Percentiles rank a stretch among this genome's conserved stretches.
Conservation (phyloP, 2,329 filamentous ascomycete genomes). For the Fusarium austroafricanum region DNA sequence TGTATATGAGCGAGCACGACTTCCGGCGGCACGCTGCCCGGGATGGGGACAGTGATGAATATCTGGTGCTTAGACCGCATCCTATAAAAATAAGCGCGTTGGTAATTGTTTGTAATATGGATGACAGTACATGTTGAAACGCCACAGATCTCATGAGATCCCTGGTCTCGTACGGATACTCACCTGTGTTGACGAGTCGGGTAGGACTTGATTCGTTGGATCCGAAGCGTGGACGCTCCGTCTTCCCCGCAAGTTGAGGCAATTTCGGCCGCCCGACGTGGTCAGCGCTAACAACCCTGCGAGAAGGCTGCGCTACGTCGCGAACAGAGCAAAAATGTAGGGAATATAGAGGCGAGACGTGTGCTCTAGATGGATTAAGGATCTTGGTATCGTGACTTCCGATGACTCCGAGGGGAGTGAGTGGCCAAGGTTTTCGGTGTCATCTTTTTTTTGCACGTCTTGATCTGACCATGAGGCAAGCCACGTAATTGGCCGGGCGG, state of each 20-base stretch:
- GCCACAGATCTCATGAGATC: neutral
- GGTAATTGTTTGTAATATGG: too few relatives aligned
- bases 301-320: too few relatives aligned
- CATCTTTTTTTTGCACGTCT: constrained; percentile 4
- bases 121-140: neutral
- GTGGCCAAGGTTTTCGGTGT: neutral
- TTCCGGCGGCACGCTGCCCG: constrained; percentile 28
- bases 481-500: neutral
- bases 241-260: constrained; percentile 22
- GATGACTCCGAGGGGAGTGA: neutral
- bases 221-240: neutral
- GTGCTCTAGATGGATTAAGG: neutral
- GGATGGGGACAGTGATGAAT: constrained; percentile 29
- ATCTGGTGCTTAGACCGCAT: constrained; percentile 31
- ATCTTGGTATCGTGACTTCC: neutral
- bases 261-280: constrained; percentile 8
- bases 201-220: constrained; percentile 3
- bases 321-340: too few relatives aligned
- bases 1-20: constrained; percentile 31
- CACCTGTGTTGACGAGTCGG: neutral
- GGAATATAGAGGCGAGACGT: too few relatives aligned
- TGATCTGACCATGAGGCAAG: neutral
- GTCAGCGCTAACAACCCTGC: constrained; percentile 12
- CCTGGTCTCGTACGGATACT: too few relatives aligned
- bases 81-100: neutral